Base-by-base conservation (phyloP, 2,329 filamentous ascomycete genomes). In the Alternaria sp. region DNA sequence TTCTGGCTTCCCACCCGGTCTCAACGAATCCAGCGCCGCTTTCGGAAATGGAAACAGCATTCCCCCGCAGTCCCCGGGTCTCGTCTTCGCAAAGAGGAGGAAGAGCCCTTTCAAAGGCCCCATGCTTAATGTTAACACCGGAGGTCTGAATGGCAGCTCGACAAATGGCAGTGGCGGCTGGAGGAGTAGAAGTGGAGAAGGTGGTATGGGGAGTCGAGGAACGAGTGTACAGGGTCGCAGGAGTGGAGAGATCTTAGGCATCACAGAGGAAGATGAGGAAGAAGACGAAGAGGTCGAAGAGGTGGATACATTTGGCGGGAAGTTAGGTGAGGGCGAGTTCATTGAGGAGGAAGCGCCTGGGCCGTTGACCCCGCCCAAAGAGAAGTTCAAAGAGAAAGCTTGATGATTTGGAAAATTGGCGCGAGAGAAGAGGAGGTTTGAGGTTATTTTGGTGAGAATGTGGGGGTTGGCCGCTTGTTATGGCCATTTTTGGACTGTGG, bases 91-190 rank as follows among this genome's bases (percentile, higher is more conserved):
- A 2, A 93, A 93, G 76, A 83, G 92, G 61, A 96, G 95, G 81
- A 87, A 91, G 61, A 93, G 89, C 60, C 79, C 94, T 3, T 96
- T 96, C 83, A 95, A 95, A 77, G 93, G 93, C 0, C 93, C 93
- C 0, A 89, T 89, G 79, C 87, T 67, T 83, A 75, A 70, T 26
- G 62, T 89, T 50, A 84, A 83, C 57, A 81, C 74, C n/a, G 79
- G 65, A 5, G 28, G 14, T 41, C 5, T 46, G 10, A 37, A 25
- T 20, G 41, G 41, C 5, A 26, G 50, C 12, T 20, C 37, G 26
- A 21, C 25, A 2, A 41, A 18, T 11, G 44, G 45, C 23, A 28
- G 55, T 30, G 37, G 55, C 14, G 60, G 43, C 8, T 58, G 63
- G 55, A 53, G 59, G 37, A 44, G 60, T 26, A 45, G 63, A n/a